Conservation (phyloP, 2,329 filamentous ascomycete species). For the Aspergillus piperis region DNA sequence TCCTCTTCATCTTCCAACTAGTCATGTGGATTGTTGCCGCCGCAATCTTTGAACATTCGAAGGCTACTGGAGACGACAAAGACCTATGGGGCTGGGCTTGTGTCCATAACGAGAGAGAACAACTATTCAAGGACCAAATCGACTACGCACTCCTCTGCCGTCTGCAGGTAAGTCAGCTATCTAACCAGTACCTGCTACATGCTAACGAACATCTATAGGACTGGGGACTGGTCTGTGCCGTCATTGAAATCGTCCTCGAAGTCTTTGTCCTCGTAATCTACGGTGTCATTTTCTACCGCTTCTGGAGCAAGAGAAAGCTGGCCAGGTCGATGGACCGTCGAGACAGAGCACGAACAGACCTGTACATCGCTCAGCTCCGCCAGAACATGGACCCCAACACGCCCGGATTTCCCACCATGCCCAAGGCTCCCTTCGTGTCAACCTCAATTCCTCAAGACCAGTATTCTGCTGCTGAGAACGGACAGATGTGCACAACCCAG, state of each 20-base stretch:
- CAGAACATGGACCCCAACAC: slow-evolving; percentile 92
- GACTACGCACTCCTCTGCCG: slow-evolving; percentile 90
- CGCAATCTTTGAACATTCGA: slow-evolving; percentile 76
- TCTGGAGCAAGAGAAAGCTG: slow-evolving; percentile 93
- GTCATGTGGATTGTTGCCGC: slow-evolving; percentile 90
- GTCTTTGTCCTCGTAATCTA: slow-evolving; percentile 90
- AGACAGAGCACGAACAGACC: slow-evolving; percentile 88
- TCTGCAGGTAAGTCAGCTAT: slow-evolving; percentile 63
- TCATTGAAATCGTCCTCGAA: slow-evolving; percentile 95
- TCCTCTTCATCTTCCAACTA: slow-evolving; percentile 90
- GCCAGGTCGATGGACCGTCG: slow-evolving; percentile 96
- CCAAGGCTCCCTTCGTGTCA: slow-evolving; percentile 50
- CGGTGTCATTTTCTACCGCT: slow-evolving; percentile 92
- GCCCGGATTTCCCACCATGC: slow-evolving; percentile 77
- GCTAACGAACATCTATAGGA: slow-evolving; percentile 60
- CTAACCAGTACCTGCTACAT: not conserved
- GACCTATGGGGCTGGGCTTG: slow-evolving; percentile 99
- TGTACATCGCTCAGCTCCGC: slow-evolving; percentile 86
- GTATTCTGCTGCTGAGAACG: slow-evolving; percentile 55
- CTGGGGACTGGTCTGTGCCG: slow-evolving; percentile 93
- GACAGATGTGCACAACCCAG: slow-evolving; percentile 51
- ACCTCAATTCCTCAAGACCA: slow-evolving; percentile 44
- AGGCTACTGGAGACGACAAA: slow-evolving; percentile 71
- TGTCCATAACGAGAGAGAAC: slow-evolving; percentile 76
- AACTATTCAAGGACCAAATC: slow-evolving; percentile 77